A percentile compares a stretch with the other conserved stretches of the same genome.
Evolutionary conservation across 208 protist species (phyloP).

Genomic region (Tritrichomonas musculus): DNA sequence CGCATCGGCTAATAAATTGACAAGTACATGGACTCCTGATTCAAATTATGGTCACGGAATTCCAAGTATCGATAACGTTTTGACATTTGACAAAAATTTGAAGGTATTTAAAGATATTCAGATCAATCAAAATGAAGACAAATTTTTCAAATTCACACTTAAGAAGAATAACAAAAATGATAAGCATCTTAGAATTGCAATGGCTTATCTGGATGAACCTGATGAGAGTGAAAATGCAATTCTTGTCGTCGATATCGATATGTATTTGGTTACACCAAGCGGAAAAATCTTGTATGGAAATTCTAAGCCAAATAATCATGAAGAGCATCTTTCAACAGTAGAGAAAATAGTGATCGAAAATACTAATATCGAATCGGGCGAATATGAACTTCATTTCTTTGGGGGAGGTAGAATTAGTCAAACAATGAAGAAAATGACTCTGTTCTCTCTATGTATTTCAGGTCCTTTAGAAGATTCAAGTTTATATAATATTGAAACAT

Average conservation of each 20-base stretch:
- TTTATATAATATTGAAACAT: too few relatives aligned
- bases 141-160: background rate
- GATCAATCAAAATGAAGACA: background rate
- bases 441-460: too few relatives aligned
- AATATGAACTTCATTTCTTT: too few relatives aligned
- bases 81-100: background rate
- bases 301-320: background rate
- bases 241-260: background rate
- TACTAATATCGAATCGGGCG: too few relatives aligned
- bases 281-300: background rate
- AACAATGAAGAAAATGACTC: too few relatives aligned
- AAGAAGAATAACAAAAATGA: too few relatives aligned
- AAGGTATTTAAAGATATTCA: background rate
- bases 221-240: background rate
- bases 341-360: background rate
- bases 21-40: background rate
- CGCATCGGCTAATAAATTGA: background rate
- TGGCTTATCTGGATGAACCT: constrained; percentile 26
- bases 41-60: background rate
- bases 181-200: background rate
- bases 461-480: too few relatives aligned
- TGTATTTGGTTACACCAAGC: background rate
- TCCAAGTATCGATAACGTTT: background rate
- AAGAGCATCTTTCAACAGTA: background rate
- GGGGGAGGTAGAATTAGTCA: too few relatives aligned